A percentile compares a stretch with the other conserved stretches of the same genome.
Conservation (phyloP, 169 alveolate species). For the Eimeria brunetti region DNA sequence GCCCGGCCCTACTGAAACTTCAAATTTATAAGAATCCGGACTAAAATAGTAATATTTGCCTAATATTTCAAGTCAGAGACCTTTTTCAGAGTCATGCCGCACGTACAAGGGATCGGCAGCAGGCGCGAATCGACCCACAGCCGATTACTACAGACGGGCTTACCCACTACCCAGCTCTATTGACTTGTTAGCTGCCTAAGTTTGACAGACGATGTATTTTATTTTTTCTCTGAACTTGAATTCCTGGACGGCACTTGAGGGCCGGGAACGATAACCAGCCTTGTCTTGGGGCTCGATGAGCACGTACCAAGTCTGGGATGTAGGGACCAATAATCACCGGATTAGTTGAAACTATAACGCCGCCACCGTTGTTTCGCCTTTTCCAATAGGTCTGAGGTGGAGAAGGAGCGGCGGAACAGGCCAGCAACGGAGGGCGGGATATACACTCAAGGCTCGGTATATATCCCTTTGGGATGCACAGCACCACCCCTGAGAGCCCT, state of each 20-base stretch:
- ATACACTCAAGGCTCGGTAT: neutral
- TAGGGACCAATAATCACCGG: neutral
- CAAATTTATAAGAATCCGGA: neutral
- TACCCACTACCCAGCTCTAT: neutral
- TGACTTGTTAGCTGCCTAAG: neutral
- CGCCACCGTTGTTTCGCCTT: neutral
- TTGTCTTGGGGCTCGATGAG: constrained; percentile 14
- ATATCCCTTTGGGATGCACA: neutral
- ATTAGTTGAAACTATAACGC: neutral
- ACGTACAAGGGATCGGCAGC: constrained; percentile 16
- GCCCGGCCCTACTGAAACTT: neutral
- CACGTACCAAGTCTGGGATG: neutral
- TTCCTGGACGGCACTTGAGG: neutral
- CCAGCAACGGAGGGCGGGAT: neutral
- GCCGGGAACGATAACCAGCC: neutral
- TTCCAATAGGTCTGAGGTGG: neutral
- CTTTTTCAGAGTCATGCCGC: neutral
- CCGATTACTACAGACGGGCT: neutral
- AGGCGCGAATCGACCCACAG: constrained; percentile 10
- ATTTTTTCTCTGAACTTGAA: neutral
- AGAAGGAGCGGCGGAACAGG: neutral
- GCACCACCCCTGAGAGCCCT: neutral
- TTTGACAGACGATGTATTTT: neutral
- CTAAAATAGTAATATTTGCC: neutral
- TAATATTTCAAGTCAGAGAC: neutral